Base-by-base conservation (phyloP, 805 yeast species). In the Cyberlindnera maritima region DNA sequence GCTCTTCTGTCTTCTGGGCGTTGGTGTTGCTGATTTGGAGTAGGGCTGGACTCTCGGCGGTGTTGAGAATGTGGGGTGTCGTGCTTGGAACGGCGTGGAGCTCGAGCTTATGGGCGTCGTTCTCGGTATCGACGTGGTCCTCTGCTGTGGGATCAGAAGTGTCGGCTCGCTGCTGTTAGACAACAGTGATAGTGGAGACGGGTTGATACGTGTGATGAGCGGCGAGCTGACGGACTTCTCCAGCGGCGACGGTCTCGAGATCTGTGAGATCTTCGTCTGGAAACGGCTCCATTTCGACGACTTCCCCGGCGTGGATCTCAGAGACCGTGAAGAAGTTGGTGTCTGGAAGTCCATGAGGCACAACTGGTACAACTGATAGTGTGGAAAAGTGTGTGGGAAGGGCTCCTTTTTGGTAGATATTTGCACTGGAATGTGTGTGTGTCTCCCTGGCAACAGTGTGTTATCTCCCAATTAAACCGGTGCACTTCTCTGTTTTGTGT, bases 251-350 rank as follows among this genome's bases (percentile, higher is more conserved):
- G 43, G 33, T 11, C 46, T 35, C 3, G 49, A 41, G 21, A 47
- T 50, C 33, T 26, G 48, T 18, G 38, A 49, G 50, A 59, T 29
- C 40, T 48, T 56, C 23, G 50, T 59, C 29, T 59, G 63, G 28
- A 58, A 39, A 20, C 53, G 56, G 12, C 56, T 39, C 63, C 64
- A 58, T 21, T 52, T 57, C 11, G 59, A 56, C 5, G 54, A 19
- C 35, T 39, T 38, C 10, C n/a, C n/a, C n/a, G n/a, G n/a, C n/a
- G n/a, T n/a, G n/a, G n/a, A n/a, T n/a, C n/a, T n/a, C n/a, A n/a
- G n/a, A n/a, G n/a, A 9, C 20, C 38, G 21, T 25, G 34, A 31
- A 15, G 38, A 15, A 6, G 36, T 26, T 8, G 47, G 41, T n/a
- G 46, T 34, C 5, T 44, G 48, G 36, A 36, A 38, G 31, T 46